phyloP scores from a whole-genome alignment of 2,329 filamentous ascomycete genomes.

The Diaporthe australafricana region DNA sequence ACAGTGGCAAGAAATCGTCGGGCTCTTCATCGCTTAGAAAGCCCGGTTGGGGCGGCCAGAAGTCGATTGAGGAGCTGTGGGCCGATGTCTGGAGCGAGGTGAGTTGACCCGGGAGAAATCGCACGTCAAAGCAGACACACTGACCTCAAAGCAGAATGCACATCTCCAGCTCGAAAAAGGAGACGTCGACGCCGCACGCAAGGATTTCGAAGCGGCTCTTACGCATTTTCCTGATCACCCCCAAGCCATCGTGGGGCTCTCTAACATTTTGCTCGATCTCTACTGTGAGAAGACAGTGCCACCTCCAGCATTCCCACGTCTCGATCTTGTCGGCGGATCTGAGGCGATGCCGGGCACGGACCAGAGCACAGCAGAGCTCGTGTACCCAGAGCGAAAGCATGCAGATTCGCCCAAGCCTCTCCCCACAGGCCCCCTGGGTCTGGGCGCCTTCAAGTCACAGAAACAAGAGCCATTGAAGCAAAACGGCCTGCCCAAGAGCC shows the following conservation, averaged over 20 bases:
- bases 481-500: slow-evolving; percentile 15
- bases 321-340: slow-evolving; percentile 50
- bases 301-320: slow-evolving; percentile 61
- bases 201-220: slow-evolving; percentile 85
- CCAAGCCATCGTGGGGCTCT: slow-evolving; percentile 82
- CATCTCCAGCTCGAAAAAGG: slow-evolving; percentile 72
- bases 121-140: neutral
- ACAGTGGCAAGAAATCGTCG: slow-evolving; percentile 71
- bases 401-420: slow-evolving; percentile 43
- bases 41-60: slow-evolving; percentile 81
- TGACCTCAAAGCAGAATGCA: slow-evolving; percentile 56
- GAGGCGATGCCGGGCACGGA: slow-evolving; percentile 39
- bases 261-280: slow-evolving; percentile 87
- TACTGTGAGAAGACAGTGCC: slow-evolving; percentile 78
- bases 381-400: slow-evolving; percentile 22
- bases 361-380: slow-evolving; percentile 33
- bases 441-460: slow-evolving; percentile 46
- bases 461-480: slow-evolving; percentile 24
- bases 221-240: slow-evolving; percentile 84
- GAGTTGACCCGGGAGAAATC: slow-evolving; percentile 49
- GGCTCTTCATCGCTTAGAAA: slow-evolving; percentile 72
- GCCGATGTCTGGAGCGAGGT: slow-evolving; percentile 87
- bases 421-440: slow-evolving; percentile 60
- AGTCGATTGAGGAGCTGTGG: slow-evolving; percentile 86
- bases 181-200: slow-evolving; percentile 75